A percentile compares a stretch with the other conserved stretches of the same genome.
Evolutionary conservation across 305 asterid species (phyloP).

Genomic region (Fraxinus platypoda): DNA sequence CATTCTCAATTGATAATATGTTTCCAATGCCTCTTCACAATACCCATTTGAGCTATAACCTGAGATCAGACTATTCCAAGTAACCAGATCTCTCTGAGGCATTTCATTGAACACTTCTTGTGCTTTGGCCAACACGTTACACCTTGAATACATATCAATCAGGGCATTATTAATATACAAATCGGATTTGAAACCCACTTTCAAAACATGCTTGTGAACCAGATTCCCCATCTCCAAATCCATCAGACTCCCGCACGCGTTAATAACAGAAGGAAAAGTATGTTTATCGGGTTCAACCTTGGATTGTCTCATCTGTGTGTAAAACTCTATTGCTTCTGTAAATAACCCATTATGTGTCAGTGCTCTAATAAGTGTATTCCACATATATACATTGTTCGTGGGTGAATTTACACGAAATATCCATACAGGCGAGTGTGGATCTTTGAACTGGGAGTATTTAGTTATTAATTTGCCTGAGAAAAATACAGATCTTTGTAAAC

Average conservation of each 20-base stretch:
- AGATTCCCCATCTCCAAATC: slow-evolving; percentile 46
- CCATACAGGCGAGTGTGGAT: slow-evolving; percentile 44
- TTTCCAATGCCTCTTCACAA: slow-evolving; percentile 55
- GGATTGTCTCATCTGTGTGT: slow-evolving; percentile 48
- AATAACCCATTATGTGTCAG: slow-evolving; percentile 60
- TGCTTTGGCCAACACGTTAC: slow-evolving; percentile 41
- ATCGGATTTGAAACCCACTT: slow-evolving; percentile 57
- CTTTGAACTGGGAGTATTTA: slow-evolving; percentile 61
- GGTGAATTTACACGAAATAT: slow-evolving; percentile 37
- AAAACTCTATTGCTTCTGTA: slow-evolving; percentile 51
- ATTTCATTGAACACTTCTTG: slow-evolving; percentile 62
- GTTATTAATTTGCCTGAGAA: slow-evolving; percentile 66
- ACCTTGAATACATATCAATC: slow-evolving; percentile 68
- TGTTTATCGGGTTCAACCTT: slow-evolving; percentile 52
- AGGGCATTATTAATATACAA: slow-evolving; percentile 61
- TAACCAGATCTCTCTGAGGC: slow-evolving; percentile 60
- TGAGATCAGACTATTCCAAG: slow-evolving; percentile 82
- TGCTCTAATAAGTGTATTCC: slow-evolving; percentile 78
- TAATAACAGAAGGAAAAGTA: slow-evolving; percentile 76
- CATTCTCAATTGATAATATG: slow-evolving; percentile 39
- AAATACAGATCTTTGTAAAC: slow-evolving; percentile 44
- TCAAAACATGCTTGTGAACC: slow-evolving; percentile 48
- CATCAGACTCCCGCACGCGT: slow-evolving; percentile 56
- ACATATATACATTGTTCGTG: slow-evolving; percentile 36
- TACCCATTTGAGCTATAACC: slow-evolving; percentile 67